Evolutionary conservation across 495 filamentous ascomycete species (phyloP), one percentile per base, ranked within the genome.

Genomic region (Xylaria venustula): DNA sequence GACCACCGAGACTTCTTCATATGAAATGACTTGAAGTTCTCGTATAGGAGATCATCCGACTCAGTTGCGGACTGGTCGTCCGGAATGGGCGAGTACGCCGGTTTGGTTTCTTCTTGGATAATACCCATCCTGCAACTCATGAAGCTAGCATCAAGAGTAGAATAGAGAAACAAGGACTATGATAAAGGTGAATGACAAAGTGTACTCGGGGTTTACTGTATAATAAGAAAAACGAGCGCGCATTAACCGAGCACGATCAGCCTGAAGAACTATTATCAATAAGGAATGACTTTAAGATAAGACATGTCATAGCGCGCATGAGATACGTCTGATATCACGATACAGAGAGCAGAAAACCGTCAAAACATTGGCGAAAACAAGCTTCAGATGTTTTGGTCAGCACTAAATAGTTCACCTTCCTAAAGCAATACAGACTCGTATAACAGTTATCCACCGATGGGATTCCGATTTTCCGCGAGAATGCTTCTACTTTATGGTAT

Each of bases 381-480:
- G 14, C 8, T 20, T 23, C 25, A 20, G 12, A n/a, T 28, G 22
- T 54, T 41, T n/a, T n/a, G n/a, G 15, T 54, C 20, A 41, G 51
- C 34, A 22, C 48, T 51, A 41, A 41, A 40, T n/a, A 54, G 36
- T 22, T 54, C 51, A 54, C 51, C 51, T 54, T 54, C 51, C 51
- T 41, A 42, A 54, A 54, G 36, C 36, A 54, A 54, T 19, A 11
- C 14, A 41, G 17, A 12, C 15, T 41, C 12, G 12, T 15, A 15
- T 14, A 32, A 37, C 15, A 36, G 0, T 30, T 40, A 28, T 54
- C 36, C 36, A 54, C 23, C 26, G 36, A 54, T 54, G 19, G 36
- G 51, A 54, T 54, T 54, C 36, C 26, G 14, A 41, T 22, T 19
- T 11, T 41, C 30, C 6, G 3, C n/a, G 23, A 54, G 6, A 12